Base-by-base conservation (phyloP, 2,329 filamentous ascomycete species). In the Lasiodiplodia citricola region DNA sequence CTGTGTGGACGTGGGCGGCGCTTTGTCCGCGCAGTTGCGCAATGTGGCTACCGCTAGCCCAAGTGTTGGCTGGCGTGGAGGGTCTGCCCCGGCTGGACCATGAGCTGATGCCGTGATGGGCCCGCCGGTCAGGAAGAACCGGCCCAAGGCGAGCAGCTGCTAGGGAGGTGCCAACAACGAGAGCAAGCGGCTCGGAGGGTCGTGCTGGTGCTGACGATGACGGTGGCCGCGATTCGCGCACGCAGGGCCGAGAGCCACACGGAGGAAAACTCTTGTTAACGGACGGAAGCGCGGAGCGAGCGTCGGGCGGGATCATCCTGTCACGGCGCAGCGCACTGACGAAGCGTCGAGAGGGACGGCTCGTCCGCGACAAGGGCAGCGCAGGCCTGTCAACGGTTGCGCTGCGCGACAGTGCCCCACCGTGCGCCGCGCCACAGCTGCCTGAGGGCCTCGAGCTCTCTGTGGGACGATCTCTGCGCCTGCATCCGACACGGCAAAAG, bases 281-380 rank as follows among this genome's bases (percentile, higher is more conserved):
- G n/a, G 41, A 47, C 41, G 58, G 58, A 63, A 63, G 58, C 58
- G 58, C 58, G 58, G 58, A 63, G 58, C 58, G 44, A 52, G 11
- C 37, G 56, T 44, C 56, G 56, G 56, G 58, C 58, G 58, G 58
- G 58, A 63, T 63, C 58, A 63, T 63, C 58, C 58, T 63, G 58
- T 50, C 57, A 50, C 57, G 57, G 25, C 57, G 57, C 57, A 62
- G 41, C 57, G 58, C 58, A 63, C 58, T 52, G 58, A 63, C 56
- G 56, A 60, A 62, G 41, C 38, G 57, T 51, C 37, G 56, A 60
- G 58, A 63, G 58, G 58, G 58, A 63, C 58, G 58, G 58, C 58
- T 63, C 58, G 58, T 25, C 41, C 28, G 28, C 28, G 58, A 63
- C 58, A 25, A 63, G 58, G 58, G 58, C 58, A 37, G 58, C 37